A percentile compares a stretch with the other conserved stretches of the same genome.
phyloP scores from a whole-genome alignment of 148 eudicot species.

The Vaccinium vitisidaea region DNA sequence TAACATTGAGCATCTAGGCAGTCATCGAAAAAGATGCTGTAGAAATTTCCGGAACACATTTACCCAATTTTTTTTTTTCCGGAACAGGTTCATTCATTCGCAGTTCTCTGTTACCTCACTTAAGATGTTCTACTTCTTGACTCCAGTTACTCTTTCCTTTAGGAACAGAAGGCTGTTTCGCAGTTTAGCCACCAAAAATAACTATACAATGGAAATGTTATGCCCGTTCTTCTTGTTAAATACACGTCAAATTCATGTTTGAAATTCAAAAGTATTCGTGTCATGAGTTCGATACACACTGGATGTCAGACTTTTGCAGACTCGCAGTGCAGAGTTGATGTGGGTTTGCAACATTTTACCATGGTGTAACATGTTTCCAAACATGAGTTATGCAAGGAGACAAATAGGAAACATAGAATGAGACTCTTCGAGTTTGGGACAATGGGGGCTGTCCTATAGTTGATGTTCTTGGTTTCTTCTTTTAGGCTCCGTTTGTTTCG shows the following conservation, averaged over 20 bases:
- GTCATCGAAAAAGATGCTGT: neutral
- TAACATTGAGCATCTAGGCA: neutral
- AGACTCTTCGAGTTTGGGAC: neutral
- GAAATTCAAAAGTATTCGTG: no score
- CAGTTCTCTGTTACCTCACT: neutral
- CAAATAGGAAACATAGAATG: neutral
- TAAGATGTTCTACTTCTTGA: neutral
- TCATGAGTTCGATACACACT: neutral
- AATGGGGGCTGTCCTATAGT: neutral
- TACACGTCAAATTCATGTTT: no score
- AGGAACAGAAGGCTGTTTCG: neutral
- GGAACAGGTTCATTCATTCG: neutral
- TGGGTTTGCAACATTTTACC: neutral
- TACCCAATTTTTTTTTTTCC: no score
- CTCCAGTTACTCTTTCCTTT: neutral
- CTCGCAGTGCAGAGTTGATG: neutral
- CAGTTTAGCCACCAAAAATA: neutral
- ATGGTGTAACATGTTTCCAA: neutral
- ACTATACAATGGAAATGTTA: neutral
- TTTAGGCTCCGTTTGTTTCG: neutral
- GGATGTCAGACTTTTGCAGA: neutral
- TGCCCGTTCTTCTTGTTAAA: no score
- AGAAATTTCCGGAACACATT: neutral
- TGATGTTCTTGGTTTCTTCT: slow-evolving; percentile 5
- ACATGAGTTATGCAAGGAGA: neutral